These are phyloP conservation scores for Blepharisma stoltei DNA, from an alignment of 73 alveolate species.

Conservation along the genomic window DNA sequence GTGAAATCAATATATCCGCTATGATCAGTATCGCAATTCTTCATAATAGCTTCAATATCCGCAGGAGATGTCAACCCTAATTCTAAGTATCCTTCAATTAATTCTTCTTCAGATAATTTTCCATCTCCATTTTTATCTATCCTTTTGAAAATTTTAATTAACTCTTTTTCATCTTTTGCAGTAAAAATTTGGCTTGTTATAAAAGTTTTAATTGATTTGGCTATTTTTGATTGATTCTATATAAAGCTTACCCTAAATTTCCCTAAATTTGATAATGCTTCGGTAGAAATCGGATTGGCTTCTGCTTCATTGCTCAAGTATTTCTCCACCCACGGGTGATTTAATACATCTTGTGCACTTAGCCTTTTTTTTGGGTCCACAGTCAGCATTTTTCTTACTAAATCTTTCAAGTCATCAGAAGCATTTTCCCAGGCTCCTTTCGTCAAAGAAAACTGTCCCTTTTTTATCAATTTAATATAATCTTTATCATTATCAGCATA, in stretches of 20 bases:
- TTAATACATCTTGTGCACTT: background rate
- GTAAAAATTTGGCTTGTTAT: slow-evolving; percentile 2
- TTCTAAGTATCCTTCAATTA: background rate
- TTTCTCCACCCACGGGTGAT: slow-evolving; percentile 12
- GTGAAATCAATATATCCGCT: slow-evolving; percentile 15
- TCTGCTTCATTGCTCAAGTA: background rate
- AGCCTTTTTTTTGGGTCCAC: background rate
- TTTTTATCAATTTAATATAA: background rate
- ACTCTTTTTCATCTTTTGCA: background rate
- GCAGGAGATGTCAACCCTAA: background rate
- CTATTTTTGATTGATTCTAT: background rate
- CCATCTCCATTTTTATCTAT: slow-evolving; percentile 29
- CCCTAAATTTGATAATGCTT: background rate
- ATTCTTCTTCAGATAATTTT: slow-evolving; percentile 11
- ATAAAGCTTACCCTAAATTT: background rate
- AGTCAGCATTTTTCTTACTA: slow-evolving; percentile 25
- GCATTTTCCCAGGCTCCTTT: slow-evolving; percentile 11
- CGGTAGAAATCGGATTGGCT: background rate
- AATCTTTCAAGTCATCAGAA: background rate
- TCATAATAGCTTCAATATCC: background rate
- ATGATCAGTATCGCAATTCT: slow-evolving; percentile 25
- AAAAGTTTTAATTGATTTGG: background rate
- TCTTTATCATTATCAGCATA: slow-evolving; percentile 7
- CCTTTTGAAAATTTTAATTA: background rate
- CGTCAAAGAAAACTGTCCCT: background rate